Evolutionary conservation across 176 grass and related monocot genomes (phyloP).

Genomic region (Triticum timopheevii): DNA sequence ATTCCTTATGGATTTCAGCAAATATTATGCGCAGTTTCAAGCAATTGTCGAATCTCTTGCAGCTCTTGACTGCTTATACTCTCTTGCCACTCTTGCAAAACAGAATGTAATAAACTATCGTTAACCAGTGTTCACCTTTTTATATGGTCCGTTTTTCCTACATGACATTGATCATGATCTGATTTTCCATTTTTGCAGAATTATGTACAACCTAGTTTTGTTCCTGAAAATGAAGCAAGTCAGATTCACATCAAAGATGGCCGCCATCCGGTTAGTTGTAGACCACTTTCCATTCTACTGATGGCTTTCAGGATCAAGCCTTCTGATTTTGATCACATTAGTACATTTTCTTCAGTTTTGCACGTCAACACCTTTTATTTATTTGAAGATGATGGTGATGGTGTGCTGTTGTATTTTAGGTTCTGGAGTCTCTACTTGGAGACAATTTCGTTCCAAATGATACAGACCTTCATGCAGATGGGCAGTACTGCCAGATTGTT

Average conservation of each 20-base stretch:
- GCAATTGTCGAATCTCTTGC: conserved; percentile 75
- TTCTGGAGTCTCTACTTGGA: conserved; percentile 71
- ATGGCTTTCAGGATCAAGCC: not conserved
- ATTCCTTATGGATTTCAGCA: conserved; percentile 63
- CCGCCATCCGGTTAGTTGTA: conserved; percentile 77
- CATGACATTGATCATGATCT: not conserved
- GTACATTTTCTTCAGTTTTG: not conserved
- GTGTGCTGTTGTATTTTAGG: conserved; percentile 51
- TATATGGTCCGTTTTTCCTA: not conserved
- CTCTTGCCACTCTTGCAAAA: conserved; percentile 71
- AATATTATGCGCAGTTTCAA: conserved; percentile 87
- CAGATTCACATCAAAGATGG: conserved; percentile 84
- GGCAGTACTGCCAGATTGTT: conserved; percentile 88
- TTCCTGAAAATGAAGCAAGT: conserved; percentile 64
- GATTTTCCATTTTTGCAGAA: conserved; percentile 51
- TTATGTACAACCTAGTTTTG: conserved; percentile 83
- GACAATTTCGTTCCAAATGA: conserved; percentile 96
- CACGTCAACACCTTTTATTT: not conserved
- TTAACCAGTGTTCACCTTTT: conserved; percentile 1
- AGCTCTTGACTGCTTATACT: conserved; percentile 82
- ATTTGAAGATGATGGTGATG: conserved; percentile 10
- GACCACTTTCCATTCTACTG: not conserved
- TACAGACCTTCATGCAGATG: conserved; percentile 62
- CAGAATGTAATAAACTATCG: conserved; percentile 56
- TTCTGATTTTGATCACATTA: not conserved